These are phyloP conservation scores for Diddensiella caesifluorescens DNA, from an alignment of 805 yeast genomes.

Conservation along the genomic window DNA sequence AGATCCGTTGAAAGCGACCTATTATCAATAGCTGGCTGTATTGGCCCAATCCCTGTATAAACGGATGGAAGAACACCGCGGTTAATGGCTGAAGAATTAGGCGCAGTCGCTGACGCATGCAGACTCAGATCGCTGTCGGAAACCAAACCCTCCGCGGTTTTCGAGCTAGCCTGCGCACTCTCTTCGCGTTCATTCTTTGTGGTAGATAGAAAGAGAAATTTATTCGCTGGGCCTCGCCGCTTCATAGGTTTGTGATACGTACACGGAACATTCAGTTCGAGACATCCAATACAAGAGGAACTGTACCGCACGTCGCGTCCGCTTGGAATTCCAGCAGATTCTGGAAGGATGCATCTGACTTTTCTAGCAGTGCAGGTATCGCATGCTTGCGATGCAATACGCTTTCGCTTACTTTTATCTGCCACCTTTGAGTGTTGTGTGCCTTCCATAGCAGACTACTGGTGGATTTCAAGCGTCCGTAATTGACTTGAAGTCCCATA, in stretches of 20 bases:
- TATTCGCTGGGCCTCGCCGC: background rate
- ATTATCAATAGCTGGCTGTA: too few species aligned
- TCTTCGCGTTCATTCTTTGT: background rate
- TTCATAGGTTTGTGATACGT: background rate
- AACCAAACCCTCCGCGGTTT: too few species aligned
- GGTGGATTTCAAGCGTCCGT: too few species aligned
- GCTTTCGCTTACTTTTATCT: too few species aligned
- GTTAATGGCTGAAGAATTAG: background rate
- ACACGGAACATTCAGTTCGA: background rate
- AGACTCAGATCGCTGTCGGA: too few species aligned
- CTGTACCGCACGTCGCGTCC: too few species aligned
- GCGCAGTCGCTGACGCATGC: background rate
- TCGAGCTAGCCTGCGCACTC: too few species aligned
- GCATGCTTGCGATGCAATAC: background rate
- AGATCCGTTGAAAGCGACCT: background rate
- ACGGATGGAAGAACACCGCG: background rate
- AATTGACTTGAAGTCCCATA: too few species aligned
- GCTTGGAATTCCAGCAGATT: background rate
- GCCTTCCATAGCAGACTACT: too few species aligned
- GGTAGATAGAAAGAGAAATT: background rate
- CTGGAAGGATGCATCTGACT: background rate
- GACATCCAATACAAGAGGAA: conserved; percentile 1
- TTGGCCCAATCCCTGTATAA: background rate
- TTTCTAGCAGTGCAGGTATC: background rate
- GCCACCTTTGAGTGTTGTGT: too few species aligned